These are phyloP conservation scores for Eimeria acervulina DNA, from an alignment of 169 alveolate genomes.

Conservation along the genomic window DNA sequence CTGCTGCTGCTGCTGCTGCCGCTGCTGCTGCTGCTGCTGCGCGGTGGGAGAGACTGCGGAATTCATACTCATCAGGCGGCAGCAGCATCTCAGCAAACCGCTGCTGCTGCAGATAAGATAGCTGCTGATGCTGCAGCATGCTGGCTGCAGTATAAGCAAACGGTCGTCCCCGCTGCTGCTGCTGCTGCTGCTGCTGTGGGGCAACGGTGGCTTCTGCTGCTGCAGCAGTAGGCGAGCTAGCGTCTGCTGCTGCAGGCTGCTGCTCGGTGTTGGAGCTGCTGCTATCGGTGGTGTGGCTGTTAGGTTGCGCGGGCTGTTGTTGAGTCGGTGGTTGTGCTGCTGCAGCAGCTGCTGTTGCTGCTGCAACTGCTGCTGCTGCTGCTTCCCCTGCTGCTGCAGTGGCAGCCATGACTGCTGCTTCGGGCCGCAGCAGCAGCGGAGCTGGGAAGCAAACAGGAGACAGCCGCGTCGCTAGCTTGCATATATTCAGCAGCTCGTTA, in stretches of 20 bases:
- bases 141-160: not conserved
- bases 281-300: not conserved
- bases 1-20: constrained; percentile 34
- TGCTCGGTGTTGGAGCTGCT: not conserved
- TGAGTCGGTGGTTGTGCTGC: not conserved
- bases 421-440: constrained; percentile 7
- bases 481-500: not conserved
- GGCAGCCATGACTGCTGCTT: no score
- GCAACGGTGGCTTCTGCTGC: constrained; percentile 25
- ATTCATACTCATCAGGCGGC: not conserved
- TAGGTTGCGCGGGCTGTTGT: not conserved
- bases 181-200: constrained; percentile 41
- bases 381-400: constrained; percentile 32
- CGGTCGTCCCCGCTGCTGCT: not conserved
- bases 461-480: not conserved
- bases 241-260: not conserved
- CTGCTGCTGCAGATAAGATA: no score
- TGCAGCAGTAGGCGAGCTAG: not conserved
- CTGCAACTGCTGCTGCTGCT: not conserved
- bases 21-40: constrained; percentile 14
- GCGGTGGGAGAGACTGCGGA: not conserved
- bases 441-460: constrained; percentile 71
- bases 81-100: not conserved
- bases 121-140: constrained; percentile 40
- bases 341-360: not conserved